phyloP scores from a whole-genome alignment of 208 protist genomes.

The Trypanosoma avium region DNA sequence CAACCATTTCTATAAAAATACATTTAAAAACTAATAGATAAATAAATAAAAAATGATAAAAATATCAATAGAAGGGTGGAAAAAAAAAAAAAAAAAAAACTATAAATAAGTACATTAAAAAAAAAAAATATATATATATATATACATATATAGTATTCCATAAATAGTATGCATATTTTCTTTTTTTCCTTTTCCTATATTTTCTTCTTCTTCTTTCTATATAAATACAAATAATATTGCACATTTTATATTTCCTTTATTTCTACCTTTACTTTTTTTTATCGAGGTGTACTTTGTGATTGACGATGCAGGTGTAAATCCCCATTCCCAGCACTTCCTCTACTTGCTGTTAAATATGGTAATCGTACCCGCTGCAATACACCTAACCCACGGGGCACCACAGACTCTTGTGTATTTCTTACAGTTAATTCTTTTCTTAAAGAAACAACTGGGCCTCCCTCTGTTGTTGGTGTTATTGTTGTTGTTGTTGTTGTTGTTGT shows the following conservation, averaged over 20 bases:
- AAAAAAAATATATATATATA: neutral
- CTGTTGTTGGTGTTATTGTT: neutral
- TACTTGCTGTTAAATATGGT: constrained; percentile 16
- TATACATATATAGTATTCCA: constrained; percentile 3
- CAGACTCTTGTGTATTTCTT: neutral
- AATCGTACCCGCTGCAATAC: constrained; percentile 13
- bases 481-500: neutral
- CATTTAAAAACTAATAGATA: constrained; percentile 17
- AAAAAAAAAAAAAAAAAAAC: constrained; percentile 4
- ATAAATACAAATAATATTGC: neutral
- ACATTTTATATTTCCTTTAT: neutral
- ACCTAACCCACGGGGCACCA: neutral
- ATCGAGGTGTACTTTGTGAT: neutral
- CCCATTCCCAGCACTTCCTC: neutral
- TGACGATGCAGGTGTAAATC: too few species aligned
- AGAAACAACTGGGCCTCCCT: neutral
- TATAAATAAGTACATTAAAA: constrained; percentile 4
- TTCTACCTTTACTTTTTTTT: neutral
- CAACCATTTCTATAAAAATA: neutral
- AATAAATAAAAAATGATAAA: constrained; percentile 22
- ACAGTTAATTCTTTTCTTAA: neutral
- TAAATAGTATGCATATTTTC: too few species aligned
- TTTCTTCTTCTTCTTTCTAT: neutral
- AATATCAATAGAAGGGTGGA: neutral
- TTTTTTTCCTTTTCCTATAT: neutral